Evolutionary conservation across 768 basidiomycete species (phyloP), one percentile per base, ranked within the genome.

Genomic region (Naganishia vishniacii): DNA sequence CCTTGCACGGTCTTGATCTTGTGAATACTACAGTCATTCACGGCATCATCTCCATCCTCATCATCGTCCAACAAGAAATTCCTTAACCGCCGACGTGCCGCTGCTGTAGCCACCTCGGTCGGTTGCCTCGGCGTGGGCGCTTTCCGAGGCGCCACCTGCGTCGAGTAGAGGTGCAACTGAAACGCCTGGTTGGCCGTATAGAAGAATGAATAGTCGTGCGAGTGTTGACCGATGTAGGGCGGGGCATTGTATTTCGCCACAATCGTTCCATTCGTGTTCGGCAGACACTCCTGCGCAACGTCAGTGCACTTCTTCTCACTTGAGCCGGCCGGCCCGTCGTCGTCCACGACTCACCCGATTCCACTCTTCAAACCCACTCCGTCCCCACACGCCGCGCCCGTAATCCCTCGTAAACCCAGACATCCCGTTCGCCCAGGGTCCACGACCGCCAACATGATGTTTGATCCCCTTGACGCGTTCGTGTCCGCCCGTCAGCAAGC

Each of bases 111-210:
- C 12, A 60, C 62, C 26, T 47, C 32, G 42, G 53, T 73, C 80
- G 62, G 23, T 16, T 62, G 32, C n/a, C n/a, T n/a, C 12, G 67
- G 62, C 34, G 59, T 37, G 2, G 68, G 65, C 85, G 87, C 72
- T 89, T 87, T 59, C 13, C 56, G 66, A 3, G 68, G 61, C 0
- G 70, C 28, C 29, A 69, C 45, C 28, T 68, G 59, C 13, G 72
- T 75, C 15, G 73, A 69, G 71, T 91, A 99, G 4, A 99, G 82
- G 73, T 95, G 89, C 26, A 98, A 80, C 40, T 84, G 84, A 72
- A 93, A 98, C 76, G 94, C 91, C 88, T 75, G 62, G 56, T 85
- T 78, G 70, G 92, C 94, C 3, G 92, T 91, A 75, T 95, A 97
- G 75, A 89, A 97, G 75, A 95, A 93, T 4, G 67, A 67, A 44